Conservation (phyloP, 2,329 filamentous ascomycete species). For the Aspergillus sergii region DNA sequence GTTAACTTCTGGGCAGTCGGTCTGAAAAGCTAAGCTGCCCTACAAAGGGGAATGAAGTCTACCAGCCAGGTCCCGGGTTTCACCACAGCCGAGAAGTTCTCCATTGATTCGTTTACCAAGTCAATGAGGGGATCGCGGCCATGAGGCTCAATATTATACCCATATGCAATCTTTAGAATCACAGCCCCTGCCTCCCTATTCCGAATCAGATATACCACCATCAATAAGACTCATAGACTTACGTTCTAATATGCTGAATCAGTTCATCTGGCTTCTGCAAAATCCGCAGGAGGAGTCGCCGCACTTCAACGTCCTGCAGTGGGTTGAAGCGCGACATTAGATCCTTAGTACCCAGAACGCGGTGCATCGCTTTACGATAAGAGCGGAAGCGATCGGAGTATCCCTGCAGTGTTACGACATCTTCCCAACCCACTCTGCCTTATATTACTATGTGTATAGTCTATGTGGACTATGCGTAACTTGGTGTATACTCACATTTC, state of each 20-base stretch:
- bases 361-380: conserved; percentile 50
- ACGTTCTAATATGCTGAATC: conserved; percentile 44
- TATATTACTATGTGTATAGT: background rate
- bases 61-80: conserved; percentile 50
- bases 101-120: conserved; percentile 44
- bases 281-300: conserved; percentile 46
- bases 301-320: conserved; percentile 48
- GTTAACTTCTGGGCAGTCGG: background rate
- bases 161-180: conserved; percentile 47
- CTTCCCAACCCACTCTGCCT: conserved; percentile 38
- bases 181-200: conserved; percentile 40
- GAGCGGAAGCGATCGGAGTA: conserved; percentile 42
- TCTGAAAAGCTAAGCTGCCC: background rate
- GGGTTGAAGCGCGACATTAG: conserved; percentile 42
- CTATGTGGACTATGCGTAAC: background rate
- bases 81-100: conserved; percentile 44
- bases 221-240: background rate
- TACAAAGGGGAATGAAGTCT: conserved; percentile 45
- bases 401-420: conserved; percentile 35
- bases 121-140: conserved; percentile 39
- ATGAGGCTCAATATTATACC: conserved; percentile 30
- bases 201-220: conserved; percentile 6
- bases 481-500: conserved; percentile 35
- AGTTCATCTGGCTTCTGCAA: conserved; percentile 44
- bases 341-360: conserved; percentile 48